phyloP scores from a whole-genome alignment of 2,329 filamentous ascomycete genomes.

The Talaromyces pinophilus region DNA sequence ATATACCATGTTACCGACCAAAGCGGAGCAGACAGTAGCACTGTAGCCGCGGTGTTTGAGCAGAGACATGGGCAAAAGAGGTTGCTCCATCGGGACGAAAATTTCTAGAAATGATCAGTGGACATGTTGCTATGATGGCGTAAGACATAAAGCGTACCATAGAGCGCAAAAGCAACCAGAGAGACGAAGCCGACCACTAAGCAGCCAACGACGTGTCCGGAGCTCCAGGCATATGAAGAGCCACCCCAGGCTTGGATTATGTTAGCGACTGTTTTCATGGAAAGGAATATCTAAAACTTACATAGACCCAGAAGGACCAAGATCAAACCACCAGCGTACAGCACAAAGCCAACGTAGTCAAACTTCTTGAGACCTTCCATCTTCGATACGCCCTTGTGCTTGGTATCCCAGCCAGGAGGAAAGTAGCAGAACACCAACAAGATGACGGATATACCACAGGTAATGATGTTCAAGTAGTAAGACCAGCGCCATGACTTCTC shows the following conservation, averaged over 20 bases:
- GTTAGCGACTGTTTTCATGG: neutral
- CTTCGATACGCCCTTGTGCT: constrained; percentile 38
- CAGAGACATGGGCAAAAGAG: constrained; percentile 48
- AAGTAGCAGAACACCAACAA: constrained; percentile 52
- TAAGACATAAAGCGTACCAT: constrained; percentile 28
- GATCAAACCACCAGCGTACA: constrained; percentile 47
- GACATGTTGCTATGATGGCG: neutral
- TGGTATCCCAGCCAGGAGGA: constrained; percentile 50
- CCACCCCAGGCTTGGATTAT: constrained; percentile 39
- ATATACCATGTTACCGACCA: constrained; percentile 50
- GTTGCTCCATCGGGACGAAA: constrained; percentile 39
- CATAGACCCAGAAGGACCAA: constrained; percentile 50
- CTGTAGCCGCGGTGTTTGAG: constrained; percentile 46
- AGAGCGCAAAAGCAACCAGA: constrained; percentile 42
- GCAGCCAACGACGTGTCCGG: constrained; percentile 39
- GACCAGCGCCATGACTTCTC: constrained; percentile 51
- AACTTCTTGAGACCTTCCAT: constrained; percentile 46
- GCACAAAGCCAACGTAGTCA: constrained; percentile 50
- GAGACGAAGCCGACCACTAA: constrained; percentile 44
- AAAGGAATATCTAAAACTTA: neutral
- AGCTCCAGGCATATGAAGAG: constrained; percentile 47
- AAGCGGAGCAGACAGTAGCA: constrained; percentile 44
- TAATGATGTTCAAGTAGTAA: constrained; percentile 53
- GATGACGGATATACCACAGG: constrained; percentile 43
- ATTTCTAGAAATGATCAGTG: constrained; percentile 28